Evolutionary conservation across 202 grass and related monocot genomes (phyloP).

Genomic region (Eragrostis tef): DNA sequence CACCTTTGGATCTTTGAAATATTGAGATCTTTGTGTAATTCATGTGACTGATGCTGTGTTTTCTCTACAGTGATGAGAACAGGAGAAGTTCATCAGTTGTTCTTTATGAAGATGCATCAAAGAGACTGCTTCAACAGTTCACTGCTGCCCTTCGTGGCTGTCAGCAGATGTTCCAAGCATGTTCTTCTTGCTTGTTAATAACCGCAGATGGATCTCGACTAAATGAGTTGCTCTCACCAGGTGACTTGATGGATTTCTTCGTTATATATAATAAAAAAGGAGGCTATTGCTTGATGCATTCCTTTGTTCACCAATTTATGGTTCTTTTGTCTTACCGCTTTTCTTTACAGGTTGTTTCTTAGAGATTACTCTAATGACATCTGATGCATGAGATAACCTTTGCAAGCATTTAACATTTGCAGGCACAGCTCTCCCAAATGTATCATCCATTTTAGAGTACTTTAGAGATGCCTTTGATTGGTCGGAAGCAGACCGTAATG

Average conservation of each 20-base stretch:
- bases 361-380: conserved; percentile 23
- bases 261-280: not conserved
- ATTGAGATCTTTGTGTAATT: conserved; percentile 18
- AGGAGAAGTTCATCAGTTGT: conserved; percentile 73
- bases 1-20: conserved; percentile 30
- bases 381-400: conserved; percentile 41
- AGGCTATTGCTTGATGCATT: conserved; percentile 4
- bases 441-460: conserved; percentile 66
- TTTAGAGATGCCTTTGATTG: conserved; percentile 97
- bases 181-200: conserved; percentile 57
- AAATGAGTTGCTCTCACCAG: conserved; percentile 80
- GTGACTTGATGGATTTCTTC: conserved; percentile 50
- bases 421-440: conserved; percentile 76
- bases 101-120: conserved; percentile 94
- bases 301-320: conserved; percentile 17
- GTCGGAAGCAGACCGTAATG: conserved; percentile 81
- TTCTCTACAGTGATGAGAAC: conserved; percentile 61
- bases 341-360: conserved; percentile 25
- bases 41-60: conserved; percentile 25
- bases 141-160: conserved; percentile 75
- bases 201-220: conserved; percentile 62
- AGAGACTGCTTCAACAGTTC: conserved; percentile 87
- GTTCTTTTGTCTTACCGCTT: conserved; percentile 24
- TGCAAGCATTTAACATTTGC: conserved; percentile 48
- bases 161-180: conserved; percentile 75